Conservation (phyloP, 441 rosid genomes). For the Erodium trifolium region DNA sequence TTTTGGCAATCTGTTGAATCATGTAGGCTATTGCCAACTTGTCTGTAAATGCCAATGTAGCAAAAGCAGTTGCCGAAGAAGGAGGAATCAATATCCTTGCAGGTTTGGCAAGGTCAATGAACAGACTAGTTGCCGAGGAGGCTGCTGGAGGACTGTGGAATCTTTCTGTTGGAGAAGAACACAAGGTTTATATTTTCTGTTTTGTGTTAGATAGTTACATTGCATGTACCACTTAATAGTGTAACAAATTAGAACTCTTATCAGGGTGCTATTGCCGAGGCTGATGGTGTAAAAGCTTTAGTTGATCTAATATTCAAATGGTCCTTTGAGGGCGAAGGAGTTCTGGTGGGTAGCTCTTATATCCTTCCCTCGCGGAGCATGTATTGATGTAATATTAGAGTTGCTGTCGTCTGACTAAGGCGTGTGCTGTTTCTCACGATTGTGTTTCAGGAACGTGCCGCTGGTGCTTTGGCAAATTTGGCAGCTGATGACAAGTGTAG, state of each 20-base stretch:
- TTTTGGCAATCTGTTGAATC: conserved; percentile 15
- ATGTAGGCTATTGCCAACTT: conserved; percentile 85
- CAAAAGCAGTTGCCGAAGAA: conserved; percentile 87
- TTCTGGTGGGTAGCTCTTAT: conserved; percentile 48
- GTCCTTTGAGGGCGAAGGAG: conserved; percentile 83
- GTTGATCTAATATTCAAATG: conserved; percentile 93
- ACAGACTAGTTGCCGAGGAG: conserved; percentile 90
- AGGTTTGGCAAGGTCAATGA: conserved; percentile 78
- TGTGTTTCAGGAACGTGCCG: conserved; percentile 78
- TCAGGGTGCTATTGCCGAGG: conserved; percentile 85
- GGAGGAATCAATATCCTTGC: conserved; percentile 81
- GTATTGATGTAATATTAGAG: neutral
- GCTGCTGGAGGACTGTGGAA: conserved; percentile 99
- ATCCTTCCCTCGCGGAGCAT: neutral
- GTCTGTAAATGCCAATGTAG: conserved; percentile 85
- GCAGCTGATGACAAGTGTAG: conserved; percentile 98
- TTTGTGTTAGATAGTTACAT: neutral
- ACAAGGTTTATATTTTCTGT: conserved; percentile 46
- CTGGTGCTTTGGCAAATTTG: conserved; percentile 95
- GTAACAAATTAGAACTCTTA: conserved; percentile 3
- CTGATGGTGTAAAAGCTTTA: conserved; percentile 88
- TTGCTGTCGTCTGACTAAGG: neutral
- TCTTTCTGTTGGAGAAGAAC: conserved; percentile 99
- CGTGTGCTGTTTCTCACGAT: neutral
- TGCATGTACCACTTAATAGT: neutral